Evolutionary conservation across 768 basidiomycete genomes (phyloP).

Genomic region (Kwoniella dendrophila): DNA sequence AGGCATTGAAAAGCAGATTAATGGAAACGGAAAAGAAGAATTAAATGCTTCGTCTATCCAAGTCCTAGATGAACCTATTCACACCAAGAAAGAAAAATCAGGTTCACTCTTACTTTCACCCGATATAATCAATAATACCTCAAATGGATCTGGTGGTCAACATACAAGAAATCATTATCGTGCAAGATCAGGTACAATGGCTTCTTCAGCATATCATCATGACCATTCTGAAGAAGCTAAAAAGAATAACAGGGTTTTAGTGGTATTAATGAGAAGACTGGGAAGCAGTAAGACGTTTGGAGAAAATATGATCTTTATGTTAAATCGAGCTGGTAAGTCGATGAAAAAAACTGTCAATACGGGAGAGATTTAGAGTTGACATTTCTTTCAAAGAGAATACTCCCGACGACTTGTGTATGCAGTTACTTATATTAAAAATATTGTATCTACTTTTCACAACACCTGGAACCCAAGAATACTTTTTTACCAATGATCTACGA

Average conservation of each 20-base stretch:
- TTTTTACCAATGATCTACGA: conserved; percentile 95
- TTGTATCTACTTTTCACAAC: conserved; percentile 94
- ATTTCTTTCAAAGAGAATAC: conserved; percentile 66
- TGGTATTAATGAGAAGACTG: conserved; percentile 78
- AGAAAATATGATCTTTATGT: conserved; percentile 98
- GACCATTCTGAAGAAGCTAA: conserved; percentile 53
- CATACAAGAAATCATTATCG: conserved; percentile 36
- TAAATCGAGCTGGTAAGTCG: conserved; percentile 87
- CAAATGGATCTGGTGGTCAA: conserved; percentile 17
- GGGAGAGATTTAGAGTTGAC: no score
- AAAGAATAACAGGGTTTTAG: conserved; percentile 72
- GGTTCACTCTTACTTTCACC: conserved; percentile 3
- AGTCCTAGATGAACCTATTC: conserved; percentile 15
- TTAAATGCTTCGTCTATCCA: conserved; percentile 14
- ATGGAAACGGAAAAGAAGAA: conserved; percentile 7
- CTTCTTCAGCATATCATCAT: conserved; percentile 27
- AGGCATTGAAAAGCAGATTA: conserved; percentile 15
- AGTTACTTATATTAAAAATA: conserved; percentile 88
- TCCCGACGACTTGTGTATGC: conserved; percentile 90
- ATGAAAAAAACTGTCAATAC: no score
- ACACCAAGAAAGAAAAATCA: not conserved
- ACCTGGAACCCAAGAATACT: conserved; percentile 88
- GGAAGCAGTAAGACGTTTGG: conserved; percentile 92
- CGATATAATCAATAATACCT: conserved; percentile 1
- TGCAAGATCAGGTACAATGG: conserved; percentile 28